phyloP scores from a whole-genome alignment of 2,329 filamentous ascomycete species.

The Neophaeococcomyces aloes region DNA sequence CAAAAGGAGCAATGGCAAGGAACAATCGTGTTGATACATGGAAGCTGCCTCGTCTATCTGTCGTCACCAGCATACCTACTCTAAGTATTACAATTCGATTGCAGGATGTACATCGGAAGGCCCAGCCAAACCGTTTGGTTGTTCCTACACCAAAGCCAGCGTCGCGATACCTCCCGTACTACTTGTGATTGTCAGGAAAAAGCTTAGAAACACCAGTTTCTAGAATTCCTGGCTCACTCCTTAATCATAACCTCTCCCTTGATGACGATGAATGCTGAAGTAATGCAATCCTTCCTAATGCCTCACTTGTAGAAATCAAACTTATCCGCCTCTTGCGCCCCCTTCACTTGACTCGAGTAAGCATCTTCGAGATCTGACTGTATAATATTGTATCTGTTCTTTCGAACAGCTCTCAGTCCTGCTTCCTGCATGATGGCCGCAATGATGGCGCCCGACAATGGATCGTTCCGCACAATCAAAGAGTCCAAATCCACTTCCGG shows the following conservation, averaged over 20 bases:
- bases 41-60: too few relatives aligned
- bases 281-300: not conserved
- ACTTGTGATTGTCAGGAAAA: too few relatives aligned
- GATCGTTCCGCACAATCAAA: conserved; percentile 92
- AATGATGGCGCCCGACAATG: conserved; percentile 87
- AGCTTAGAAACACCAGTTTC: too few relatives aligned
- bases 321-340: conserved; percentile 56
- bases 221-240: too few relatives aligned
- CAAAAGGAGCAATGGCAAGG: too few relatives aligned
- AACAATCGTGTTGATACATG: too few relatives aligned
- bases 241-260: not conserved
- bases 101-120: too few relatives aligned
- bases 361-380: conserved; percentile 94
- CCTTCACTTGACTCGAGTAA: conserved; percentile 95
- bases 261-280: not conserved
- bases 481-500: conserved; percentile 95
- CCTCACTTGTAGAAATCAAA: conserved; percentile 64
- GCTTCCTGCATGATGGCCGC: conserved; percentile 99
- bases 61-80: too few relatives aligned
- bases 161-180: too few relatives aligned
- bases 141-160: too few relatives aligned
- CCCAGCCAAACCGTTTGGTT: too few relatives aligned
- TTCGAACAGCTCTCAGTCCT: conserved; percentile 81
- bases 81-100: too few relatives aligned
- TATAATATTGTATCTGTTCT: conserved; percentile 99